Evolutionary conservation across 2,329 filamentous ascomycete species (phyloP).

Genomic region (Teratosphaeriaceae sp.): DNA sequence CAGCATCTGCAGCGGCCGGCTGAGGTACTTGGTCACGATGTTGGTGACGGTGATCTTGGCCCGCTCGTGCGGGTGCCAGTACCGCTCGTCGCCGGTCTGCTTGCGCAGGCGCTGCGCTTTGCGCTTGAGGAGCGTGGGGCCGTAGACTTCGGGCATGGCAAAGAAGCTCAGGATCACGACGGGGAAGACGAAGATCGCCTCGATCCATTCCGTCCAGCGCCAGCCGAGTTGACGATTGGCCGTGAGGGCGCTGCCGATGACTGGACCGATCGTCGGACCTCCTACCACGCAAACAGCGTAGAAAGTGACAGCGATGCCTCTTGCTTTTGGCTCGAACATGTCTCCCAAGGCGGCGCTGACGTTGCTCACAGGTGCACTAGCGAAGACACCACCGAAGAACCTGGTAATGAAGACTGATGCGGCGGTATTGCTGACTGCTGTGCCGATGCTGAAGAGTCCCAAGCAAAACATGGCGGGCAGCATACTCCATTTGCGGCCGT

Average conservation of each 20-base stretch:
- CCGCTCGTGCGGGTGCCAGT: slow-evolving; percentile 42
- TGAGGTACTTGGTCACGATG: slow-evolving; percentile 38
- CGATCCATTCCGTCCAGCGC: slow-evolving; percentile 41
- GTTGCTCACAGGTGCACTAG: slow-evolving; percentile 37
- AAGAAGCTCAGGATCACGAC: slow-evolving; percentile 23
- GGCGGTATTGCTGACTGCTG: slow-evolving; percentile 34
- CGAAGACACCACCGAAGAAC: slow-evolving; percentile 42
- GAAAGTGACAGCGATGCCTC: slow-evolving; percentile 35
- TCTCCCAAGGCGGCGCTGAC: slow-evolving; percentile 40
- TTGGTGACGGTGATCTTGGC: slow-evolving; percentile 35
- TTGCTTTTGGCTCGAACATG: slow-evolving; percentile 32
- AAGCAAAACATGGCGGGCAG: slow-evolving; percentile 38
- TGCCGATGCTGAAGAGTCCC: slow-evolving; percentile 42
- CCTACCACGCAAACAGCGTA: slow-evolving; percentile 36
- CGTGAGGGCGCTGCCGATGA: slow-evolving; percentile 37
- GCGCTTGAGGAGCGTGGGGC: slow-evolving; percentile 32
- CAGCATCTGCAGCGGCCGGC: slow-evolving; percentile 39
- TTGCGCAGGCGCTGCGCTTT: slow-evolving; percentile 34
- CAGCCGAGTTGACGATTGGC: slow-evolving; percentile 36
- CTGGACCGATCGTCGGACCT: slow-evolving; percentile 34
- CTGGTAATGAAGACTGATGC: slow-evolving; percentile 34
- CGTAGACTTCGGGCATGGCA: slow-evolving; percentile 36
- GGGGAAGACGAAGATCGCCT: slow-evolving; percentile 34
- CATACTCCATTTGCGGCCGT: slow-evolving; percentile 40
- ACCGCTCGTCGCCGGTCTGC: slow-evolving; percentile 31